phyloP scores from a whole-genome alignment of 2,329 filamentous ascomycete species.

The Botrytis paeoniae region DNA sequence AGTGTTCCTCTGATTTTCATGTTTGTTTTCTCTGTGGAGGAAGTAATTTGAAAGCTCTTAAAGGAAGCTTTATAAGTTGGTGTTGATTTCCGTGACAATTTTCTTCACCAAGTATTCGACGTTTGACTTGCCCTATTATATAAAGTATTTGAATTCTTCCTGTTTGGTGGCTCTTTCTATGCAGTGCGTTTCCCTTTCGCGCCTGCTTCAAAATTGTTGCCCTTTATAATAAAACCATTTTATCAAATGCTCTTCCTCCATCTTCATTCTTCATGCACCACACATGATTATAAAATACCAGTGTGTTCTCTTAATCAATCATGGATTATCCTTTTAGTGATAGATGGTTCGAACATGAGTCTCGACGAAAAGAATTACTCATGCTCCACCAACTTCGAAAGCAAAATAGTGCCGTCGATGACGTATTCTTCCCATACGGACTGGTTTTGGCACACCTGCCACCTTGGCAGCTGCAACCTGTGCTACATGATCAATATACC shows the following conservation, averaged over 20 bases:
- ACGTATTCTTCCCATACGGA: background rate
- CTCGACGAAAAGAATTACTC: background rate
- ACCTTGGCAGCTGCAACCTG: background rate
- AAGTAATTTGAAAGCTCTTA: background rate
- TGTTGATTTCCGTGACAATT: background rate
- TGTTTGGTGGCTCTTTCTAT: background rate
- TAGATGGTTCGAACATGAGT: background rate
- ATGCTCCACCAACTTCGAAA: background rate
- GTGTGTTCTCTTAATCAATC: background rate
- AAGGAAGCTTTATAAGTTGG: background rate
- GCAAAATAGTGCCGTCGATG: background rate
- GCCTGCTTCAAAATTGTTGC: background rate
- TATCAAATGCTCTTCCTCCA: background rate
- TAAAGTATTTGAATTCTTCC: no score
- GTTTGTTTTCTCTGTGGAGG: background rate
- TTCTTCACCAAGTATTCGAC: background rate
- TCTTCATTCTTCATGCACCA: background rate
- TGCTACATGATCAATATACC: background rate
- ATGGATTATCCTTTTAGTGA: background rate
- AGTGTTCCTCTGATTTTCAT: rapidly evolving
- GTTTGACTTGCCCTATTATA: background rate
- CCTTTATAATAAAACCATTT: background rate
- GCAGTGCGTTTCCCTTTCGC: background rate
- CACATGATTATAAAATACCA: rapidly evolving
- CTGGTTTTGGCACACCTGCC: background rate